A percentile compares a stretch with the other conserved stretches of the same genome.
Conservation (phyloP, 179 eudicot genomes). For the Amaranthus tricolor region DNA sequence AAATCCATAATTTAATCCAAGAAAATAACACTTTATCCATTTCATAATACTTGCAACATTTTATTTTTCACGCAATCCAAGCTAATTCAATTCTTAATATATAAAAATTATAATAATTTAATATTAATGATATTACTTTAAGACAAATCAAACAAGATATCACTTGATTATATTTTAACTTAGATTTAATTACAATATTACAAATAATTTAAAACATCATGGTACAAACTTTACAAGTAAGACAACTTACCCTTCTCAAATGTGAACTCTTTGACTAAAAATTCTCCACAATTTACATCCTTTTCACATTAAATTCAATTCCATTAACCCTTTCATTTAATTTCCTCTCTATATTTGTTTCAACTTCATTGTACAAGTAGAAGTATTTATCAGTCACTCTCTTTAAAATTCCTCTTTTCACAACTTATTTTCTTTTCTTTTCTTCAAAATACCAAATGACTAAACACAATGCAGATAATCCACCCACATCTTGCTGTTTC, state of each 20-base stretch:
- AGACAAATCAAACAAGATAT: too few species aligned
- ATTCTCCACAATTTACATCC: neutral
- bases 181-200: too few species aligned
- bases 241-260: neutral
- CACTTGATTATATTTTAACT: too few species aligned
- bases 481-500: conserved; percentile 33
- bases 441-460: conserved; percentile 19
- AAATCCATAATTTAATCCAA: too few species aligned
- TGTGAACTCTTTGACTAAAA: conserved; percentile 18
- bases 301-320: conserved; percentile 22
- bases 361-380: neutral
- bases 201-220: too few species aligned
- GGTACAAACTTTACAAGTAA: too few species aligned
- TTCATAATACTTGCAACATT: too few species aligned
- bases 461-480: neutral
- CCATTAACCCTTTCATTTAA: neutral
- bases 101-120: too few species aligned
- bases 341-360: neutral
- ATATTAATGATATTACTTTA: too few species aligned
- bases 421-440: neutral
- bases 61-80: too few species aligned
- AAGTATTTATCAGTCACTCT: neutral
- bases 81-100: too few species aligned
- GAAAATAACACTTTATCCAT: too few species aligned
- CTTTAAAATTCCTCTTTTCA: neutral